Conservation (phyloP, 2,329 filamentous ascomycete species). For the Aspergillus persii region DNA sequence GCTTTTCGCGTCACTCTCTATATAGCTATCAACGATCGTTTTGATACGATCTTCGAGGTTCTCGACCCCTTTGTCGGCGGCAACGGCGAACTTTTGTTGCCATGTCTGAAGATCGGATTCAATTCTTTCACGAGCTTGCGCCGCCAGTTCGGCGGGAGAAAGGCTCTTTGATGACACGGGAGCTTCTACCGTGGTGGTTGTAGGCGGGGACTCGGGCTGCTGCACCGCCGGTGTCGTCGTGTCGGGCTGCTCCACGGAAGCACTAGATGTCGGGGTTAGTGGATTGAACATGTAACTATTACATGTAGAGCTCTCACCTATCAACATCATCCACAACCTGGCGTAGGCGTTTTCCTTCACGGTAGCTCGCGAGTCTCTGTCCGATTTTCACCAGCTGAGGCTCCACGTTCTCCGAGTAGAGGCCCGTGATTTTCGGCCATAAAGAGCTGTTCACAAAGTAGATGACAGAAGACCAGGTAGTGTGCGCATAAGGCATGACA, state of each 20-base stretch:
- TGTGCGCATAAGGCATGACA: constrained; percentile 69
- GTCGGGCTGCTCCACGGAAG: constrained; percentile 21
- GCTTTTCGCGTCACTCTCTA: constrained; percentile 60
- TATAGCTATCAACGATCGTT: constrained; percentile 70
- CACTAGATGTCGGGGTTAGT: constrained; percentile 15
- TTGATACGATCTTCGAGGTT: constrained; percentile 62
- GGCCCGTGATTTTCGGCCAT: constrained; percentile 74
- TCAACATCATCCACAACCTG: constrained; percentile 57
- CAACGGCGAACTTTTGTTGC: constrained; percentile 83
- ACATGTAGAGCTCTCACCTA: constrained; percentile 29
- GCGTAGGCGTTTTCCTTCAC: constrained; percentile 61
- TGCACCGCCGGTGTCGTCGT: constrained; percentile 20
- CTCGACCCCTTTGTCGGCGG: constrained; percentile 78
- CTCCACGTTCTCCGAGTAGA: constrained; percentile 91
- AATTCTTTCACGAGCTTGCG: constrained; percentile 60
- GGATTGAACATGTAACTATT: background rate
- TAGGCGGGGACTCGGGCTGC: constrained; percentile 18
- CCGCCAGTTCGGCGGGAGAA: constrained; percentile 45
- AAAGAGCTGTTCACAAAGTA: constrained; percentile 72
- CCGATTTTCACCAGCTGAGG: constrained; percentile 91
- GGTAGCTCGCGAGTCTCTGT: constrained; percentile 70
- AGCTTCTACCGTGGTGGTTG: constrained; percentile 28
- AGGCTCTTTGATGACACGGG: constrained; percentile 32
- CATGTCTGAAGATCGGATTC: constrained; percentile 76
- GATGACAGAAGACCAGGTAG: constrained; percentile 67